Base-by-base conservation (phyloP, 805 yeast species). In the Tetrapisispora taiwanensis region DNA sequence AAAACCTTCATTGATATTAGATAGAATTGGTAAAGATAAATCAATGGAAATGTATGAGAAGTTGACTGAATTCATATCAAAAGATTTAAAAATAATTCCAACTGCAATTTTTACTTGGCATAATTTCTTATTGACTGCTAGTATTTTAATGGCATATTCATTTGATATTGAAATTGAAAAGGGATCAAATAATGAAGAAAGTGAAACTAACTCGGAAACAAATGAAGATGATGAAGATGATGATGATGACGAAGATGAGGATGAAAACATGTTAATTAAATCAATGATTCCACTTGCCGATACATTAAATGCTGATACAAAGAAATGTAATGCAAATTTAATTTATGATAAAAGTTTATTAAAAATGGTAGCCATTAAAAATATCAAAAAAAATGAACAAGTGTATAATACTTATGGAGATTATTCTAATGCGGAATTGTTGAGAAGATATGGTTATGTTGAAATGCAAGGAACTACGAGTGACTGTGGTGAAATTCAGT, bases 281-380 rank as follows among this genome's bases (percentile, higher is more conserved):
- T 81, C 94, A 0, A 82, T 92, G 95, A 87, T 89, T 3, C 95
- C 97, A 0, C 67, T 88, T 38, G 97, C 97, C 0, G 98, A 90
- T 58, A 79, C 86, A 19, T 66, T 92, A 47, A 90, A 92, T 58
- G 86, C 96, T 1, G 92, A 89, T 56, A 83, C 95, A 1, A 71
- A 72, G 8, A 67, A 74, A 15, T 78, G 78, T 54, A 90, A 90
- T 60, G 95, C 96, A 7, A 74, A 79, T 46, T 65, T 88, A 48
- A 72, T 71, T 35, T 77, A 71, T 50, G 73, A 68, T 27, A 51
- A 62, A 1, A 73, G 68, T 5, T 57, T 60, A 7, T 65, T 89
- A 30, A 77, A 76, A n/a, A 86, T 92, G 94, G 71, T 73, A 39
- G 75, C 95, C 1, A 75, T 75, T 8, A 74, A 73, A 45, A 62